Evolutionary conservation across 768 basidiomycete genomes (phyloP).

Genomic region (Galerina sulciceps): DNA sequence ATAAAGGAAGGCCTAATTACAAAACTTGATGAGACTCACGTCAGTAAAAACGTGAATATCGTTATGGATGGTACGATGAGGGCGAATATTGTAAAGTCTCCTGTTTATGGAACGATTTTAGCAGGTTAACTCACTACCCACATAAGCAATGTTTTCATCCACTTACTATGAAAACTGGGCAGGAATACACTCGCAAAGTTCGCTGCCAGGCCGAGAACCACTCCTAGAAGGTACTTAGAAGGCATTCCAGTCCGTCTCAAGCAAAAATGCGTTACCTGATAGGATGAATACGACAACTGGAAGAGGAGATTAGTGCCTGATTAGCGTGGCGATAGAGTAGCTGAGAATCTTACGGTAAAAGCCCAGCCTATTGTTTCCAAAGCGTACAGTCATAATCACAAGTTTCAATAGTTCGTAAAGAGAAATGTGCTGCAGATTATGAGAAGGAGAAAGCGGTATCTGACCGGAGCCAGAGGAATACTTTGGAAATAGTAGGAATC

Average conservation of each 20-base stretch:
- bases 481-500: conserved; percentile 6
- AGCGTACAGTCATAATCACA: conserved; percentile 60
- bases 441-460: conserved; percentile 14
- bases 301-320: conserved; percentile 6
- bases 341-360: conserved; percentile 49
- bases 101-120: conserved; percentile 41
- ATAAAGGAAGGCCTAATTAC: background rate
- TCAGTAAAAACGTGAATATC: conserved; percentile 61
- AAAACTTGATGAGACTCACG: conserved; percentile 42
- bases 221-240: conserved; percentile 30
- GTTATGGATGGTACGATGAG: conserved; percentile 69
- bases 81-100: conserved; percentile 72
- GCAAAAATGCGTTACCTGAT: conserved; percentile 37
- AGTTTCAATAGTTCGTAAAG: background rate
- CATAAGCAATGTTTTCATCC: background rate
- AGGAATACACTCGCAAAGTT: conserved; percentile 73
- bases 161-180: conserved; percentile 65
- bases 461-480: background rate
- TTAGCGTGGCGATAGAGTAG: background rate
- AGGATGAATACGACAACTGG: conserved; percentile 49
- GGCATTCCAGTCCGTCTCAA: background rate
- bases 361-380: conserved; percentile 55
- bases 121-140: background rate
- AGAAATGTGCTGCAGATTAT: background rate
- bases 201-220: conserved; percentile 69